These are phyloP conservation scores for Mycena sanguinolenta DNA, from an alignment of 768 basidiomycete genomes.

Conservation along the genomic window DNA sequence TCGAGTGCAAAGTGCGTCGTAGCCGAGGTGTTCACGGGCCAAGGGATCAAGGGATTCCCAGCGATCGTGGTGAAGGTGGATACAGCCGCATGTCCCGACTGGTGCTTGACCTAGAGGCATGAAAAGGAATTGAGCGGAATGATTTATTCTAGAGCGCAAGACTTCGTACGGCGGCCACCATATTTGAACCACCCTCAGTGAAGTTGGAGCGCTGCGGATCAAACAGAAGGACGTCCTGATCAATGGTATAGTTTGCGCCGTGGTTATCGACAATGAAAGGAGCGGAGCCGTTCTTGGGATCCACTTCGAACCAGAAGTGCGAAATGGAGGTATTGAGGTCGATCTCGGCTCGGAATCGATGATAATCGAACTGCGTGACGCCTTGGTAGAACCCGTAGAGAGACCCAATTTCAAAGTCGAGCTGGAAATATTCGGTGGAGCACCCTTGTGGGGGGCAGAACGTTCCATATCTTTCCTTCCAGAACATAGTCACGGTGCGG, in stretches of 20 bases:
- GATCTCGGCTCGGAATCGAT: neutral
- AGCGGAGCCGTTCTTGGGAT: neutral
- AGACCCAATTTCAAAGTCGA: neutral
- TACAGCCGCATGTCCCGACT: neutral
- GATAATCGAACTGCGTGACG: neutral
- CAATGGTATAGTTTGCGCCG: constrained; percentile 2
- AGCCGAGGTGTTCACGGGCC: neutral
- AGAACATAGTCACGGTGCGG: neutral
- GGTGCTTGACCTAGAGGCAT: neutral
- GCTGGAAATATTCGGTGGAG: neutral
- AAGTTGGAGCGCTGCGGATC: neutral
- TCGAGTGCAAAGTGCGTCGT: neutral
- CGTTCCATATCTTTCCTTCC: neutral
- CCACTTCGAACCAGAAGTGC: too few species aligned
- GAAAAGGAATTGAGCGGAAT: neutral
- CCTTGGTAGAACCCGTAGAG: neutral
- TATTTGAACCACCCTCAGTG: neutral
- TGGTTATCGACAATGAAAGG: constrained; percentile 1
- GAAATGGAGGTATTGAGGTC: neutral
- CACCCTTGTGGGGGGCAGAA: neutral
- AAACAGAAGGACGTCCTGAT: neutral
- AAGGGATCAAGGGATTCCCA: neutral
- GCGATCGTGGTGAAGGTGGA: neutral
- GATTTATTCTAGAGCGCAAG: neutral
- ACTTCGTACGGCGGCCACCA: neutral